A percentile compares a stretch with the other conserved stretches of the same genome.
Conservation (phyloP, 1,284 basidiomycete species). For the Tilletia indica region DNA sequence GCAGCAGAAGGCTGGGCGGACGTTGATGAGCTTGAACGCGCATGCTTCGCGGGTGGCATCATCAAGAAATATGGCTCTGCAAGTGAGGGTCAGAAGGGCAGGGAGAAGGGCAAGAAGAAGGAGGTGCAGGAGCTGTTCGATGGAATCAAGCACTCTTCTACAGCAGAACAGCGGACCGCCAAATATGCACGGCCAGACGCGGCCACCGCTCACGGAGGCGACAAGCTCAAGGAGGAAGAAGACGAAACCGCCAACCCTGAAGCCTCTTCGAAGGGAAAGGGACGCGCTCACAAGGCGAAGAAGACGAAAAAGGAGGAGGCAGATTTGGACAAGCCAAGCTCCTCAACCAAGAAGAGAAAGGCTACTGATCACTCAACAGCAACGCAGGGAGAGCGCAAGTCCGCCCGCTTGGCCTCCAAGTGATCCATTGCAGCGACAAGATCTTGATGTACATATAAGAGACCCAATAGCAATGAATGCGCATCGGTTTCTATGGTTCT, state of each 20-base stretch:
- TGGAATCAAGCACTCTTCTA: background rate
- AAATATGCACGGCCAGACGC: slow-evolving; percentile 2
- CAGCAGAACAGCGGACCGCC: background rate
- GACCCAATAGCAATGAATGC: no score
- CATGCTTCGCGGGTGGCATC: slow-evolving; percentile 3
- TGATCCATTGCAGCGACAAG: background rate
- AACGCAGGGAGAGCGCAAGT: background rate
- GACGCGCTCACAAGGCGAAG: no score
- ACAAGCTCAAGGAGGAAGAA: background rate
- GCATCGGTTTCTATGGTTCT: no score
- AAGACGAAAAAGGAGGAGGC: background rate
- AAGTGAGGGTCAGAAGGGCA: background rate
- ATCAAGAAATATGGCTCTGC: background rate
- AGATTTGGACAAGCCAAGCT: background rate
- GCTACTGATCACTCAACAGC: background rate
- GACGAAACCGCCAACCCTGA: background rate
- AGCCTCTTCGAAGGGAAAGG: background rate
- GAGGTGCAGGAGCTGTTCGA: slow-evolving; percentile 5
- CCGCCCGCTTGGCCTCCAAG: slow-evolving; percentile 4
- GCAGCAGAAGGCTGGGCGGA: slow-evolving; percentile 3
- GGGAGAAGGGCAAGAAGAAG: slow-evolving; percentile 6
- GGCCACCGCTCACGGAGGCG: background rate
- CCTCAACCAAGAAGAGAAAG: slow-evolving; percentile 7
- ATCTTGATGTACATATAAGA: background rate
- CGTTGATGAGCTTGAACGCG: slow-evolving; percentile 9